Evolutionary conservation across 305 asterid genomes (phyloP).

Genomic region (Rubia tinctorum): DNA sequence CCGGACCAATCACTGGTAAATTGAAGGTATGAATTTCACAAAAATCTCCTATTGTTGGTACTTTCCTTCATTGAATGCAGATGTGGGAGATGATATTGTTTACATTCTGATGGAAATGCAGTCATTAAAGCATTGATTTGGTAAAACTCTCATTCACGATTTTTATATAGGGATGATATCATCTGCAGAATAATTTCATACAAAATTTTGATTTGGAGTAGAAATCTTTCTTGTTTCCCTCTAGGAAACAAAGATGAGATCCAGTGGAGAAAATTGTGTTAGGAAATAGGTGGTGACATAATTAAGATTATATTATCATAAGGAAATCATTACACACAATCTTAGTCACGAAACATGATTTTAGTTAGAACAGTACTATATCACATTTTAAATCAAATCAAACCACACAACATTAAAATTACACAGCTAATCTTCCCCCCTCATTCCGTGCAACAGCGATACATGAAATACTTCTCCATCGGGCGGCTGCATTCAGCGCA

Average conservation of each 20-base stretch:
- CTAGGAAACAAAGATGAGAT: too few relatives aligned
- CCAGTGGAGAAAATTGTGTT: too few relatives aligned
- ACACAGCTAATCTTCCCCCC: background rate
- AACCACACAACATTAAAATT: background rate
- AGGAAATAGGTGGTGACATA: background rate
- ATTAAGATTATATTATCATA: background rate
- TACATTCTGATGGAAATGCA: too few relatives aligned
- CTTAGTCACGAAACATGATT: background rate
- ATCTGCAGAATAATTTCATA: too few relatives aligned
- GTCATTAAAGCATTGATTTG: too few relatives aligned
- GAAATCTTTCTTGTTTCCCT: too few relatives aligned
- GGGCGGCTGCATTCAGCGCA: slow-evolving; percentile 70
- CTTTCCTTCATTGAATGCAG: too few relatives aligned
- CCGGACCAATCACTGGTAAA: background rate
- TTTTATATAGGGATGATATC: too few relatives aligned
- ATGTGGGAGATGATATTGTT: too few relatives aligned
- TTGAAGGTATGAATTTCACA: background rate
- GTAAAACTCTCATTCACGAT: too few relatives aligned
- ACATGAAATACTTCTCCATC: slow-evolving; percentile 84
- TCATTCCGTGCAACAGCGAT: slow-evolving; percentile 77
- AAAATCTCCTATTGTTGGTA: background rate
- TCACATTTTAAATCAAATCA: background rate
- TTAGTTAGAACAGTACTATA: background rate
- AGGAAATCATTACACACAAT: slow-evolving; percentile 8
- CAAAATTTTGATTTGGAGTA: too few relatives aligned